phyloP scores from a whole-genome alignment of 192 early-diverging fungal species.

The Backusella tuberculispora region DNA sequence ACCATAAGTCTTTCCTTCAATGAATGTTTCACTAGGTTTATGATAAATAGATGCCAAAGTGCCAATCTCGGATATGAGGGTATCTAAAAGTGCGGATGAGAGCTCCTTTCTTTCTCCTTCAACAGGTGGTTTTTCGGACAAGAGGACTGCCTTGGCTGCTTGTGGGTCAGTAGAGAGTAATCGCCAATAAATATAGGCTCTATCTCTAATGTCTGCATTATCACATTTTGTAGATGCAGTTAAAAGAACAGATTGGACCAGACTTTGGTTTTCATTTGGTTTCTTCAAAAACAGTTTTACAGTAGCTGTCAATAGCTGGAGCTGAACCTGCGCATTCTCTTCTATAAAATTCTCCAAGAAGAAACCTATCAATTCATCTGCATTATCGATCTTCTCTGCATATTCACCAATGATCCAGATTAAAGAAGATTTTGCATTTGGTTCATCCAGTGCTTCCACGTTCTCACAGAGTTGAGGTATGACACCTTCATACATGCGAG shows the following conservation, averaged over 20 bases:
- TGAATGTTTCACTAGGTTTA: constrained; percentile 81
- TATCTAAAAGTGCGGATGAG: constrained; percentile 76
- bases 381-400: constrained; percentile 85
- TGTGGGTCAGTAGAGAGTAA: constrained; percentile 91
- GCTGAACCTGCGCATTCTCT: constrained; percentile 85
- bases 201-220: constrained; percentile 94
- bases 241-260: constrained; percentile 87
- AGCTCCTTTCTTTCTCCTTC: constrained; percentile 68
- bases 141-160: constrained; percentile 85
- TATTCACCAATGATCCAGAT: constrained; percentile 99
- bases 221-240: constrained; percentile 85
- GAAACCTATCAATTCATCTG: constrained; percentile 70
- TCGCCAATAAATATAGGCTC: constrained; percentile 98
- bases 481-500: constrained; percentile 79
- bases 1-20: constrained; percentile 61
- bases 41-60: constrained; percentile 93
- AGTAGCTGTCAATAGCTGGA: constrained; percentile 85
- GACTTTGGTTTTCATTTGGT: constrained; percentile 78
- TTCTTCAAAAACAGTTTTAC: constrained; percentile 96
- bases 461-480: constrained; percentile 88
- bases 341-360: constrained; percentile 87
- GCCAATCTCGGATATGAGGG: constrained; percentile 84
- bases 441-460: constrained; percentile 85
- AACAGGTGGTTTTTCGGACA: constrained; percentile 88
- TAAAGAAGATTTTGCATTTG: constrained; percentile 85